A percentile compares a stretch with the other conserved stretches of the same genome.
Evolutionary conservation across 306 rosid species (phyloP).

Genomic region (Gynostemma pentaphyllum): DNA sequence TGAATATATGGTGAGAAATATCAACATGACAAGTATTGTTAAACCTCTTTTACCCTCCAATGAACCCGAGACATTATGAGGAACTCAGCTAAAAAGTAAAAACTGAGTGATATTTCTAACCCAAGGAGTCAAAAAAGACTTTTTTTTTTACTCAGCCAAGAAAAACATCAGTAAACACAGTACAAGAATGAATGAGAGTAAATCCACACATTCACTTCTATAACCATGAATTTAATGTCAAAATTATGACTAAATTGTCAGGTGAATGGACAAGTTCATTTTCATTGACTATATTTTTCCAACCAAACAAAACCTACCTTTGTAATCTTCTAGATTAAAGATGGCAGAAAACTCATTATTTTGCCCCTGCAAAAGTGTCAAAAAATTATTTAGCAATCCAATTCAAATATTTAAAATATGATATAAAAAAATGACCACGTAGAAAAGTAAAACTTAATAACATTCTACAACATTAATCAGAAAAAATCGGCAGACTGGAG

Average conservation of each 20-base stretch:
- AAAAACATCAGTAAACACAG: background rate
- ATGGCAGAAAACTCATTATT: constrained; percentile 64
- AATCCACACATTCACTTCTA: background rate
- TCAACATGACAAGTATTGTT: background rate
- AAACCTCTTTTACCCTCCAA: background rate
- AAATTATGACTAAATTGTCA: background rate
- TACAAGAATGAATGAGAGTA: background rate
- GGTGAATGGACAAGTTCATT: background rate
- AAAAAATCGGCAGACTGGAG: background rate
- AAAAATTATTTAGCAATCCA: constrained; percentile 12
- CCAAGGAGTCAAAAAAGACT: background rate
- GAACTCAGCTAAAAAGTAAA: background rate
- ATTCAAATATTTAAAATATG: background rate
- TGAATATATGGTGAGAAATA: background rate
- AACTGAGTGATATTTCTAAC: background rate
- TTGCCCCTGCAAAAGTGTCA: constrained; percentile 56
- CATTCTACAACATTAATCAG: background rate
- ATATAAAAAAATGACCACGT: background rate
- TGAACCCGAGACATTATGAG: background rate
- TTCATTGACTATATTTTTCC: background rate
- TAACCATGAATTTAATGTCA: background rate
- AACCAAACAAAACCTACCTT: constrained; percentile 35
- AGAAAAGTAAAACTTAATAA: background rate
- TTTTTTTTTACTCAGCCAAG: background rate
- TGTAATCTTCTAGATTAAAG: constrained; percentile 94